phyloP scores from a whole-genome alignment of 1,284 basidiomycete genomes.

The Ganoderma meredithae region DNA sequence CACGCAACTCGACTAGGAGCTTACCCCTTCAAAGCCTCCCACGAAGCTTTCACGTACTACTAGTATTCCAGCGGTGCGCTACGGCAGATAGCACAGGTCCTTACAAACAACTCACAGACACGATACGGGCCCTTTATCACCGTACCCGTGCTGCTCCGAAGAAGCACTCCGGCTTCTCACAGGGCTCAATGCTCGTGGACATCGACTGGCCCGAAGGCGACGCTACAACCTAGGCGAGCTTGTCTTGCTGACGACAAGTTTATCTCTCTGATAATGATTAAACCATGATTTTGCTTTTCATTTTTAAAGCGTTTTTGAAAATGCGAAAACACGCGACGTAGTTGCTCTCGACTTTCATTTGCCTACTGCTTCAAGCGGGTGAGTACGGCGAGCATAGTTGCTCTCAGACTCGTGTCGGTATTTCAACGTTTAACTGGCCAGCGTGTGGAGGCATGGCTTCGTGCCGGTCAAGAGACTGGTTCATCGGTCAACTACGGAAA shows the following conservation, averaged over 20 bases:
- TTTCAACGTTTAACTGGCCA: background rate
- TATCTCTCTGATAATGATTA: background rate
- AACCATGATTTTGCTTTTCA: background rate
- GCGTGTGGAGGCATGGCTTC: background rate
- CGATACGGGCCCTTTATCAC: background rate
- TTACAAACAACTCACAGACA: background rate
- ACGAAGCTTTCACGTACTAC: background rate
- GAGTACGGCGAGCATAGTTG: background rate
- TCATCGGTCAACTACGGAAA: background rate
- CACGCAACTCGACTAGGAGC: background rate
- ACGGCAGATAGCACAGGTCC: background rate
- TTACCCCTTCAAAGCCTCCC: background rate
- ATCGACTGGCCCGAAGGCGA: background rate
- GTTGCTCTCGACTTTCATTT: background rate
- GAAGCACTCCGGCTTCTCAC: slow-evolving; percentile 6
- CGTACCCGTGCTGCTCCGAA: slow-evolving; percentile 2
- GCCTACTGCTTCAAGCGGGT: background rate
- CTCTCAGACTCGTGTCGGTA: background rate
- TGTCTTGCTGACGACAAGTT: background rate
- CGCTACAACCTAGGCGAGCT: background rate
- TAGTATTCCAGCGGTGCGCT: slow-evolving; percentile 3
- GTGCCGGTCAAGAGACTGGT: background rate
- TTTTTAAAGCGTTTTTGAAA: background rate
- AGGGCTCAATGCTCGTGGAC: background rate
- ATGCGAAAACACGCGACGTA: background rate